Conservation (phyloP, 768 basidiomycete genomes). For the Kwoniella shandongensis region DNA sequence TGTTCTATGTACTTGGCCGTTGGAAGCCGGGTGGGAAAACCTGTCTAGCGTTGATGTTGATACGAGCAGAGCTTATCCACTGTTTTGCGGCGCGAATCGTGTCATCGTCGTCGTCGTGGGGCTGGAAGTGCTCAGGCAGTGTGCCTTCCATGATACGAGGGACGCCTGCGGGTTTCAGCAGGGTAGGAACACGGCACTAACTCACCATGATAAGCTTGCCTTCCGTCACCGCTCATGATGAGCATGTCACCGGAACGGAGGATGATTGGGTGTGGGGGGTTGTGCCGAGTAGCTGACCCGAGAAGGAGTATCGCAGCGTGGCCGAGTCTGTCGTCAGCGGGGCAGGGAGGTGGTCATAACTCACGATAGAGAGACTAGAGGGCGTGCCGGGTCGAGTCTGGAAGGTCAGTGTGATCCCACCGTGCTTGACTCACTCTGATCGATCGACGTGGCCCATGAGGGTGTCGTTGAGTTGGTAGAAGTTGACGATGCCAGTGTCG, state of each 20-base stretch:
- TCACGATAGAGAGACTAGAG: constrained; percentile 90
- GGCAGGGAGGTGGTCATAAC: constrained; percentile 39
- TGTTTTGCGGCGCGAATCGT: constrained; percentile 33
- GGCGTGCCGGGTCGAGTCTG: constrained; percentile 78
- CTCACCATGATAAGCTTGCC: constrained; percentile 90
- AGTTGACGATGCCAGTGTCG: constrained; percentile 95
- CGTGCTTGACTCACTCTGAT: constrained; percentile 61
- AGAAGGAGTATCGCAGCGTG: constrained; percentile 87
- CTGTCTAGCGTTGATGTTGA: constrained; percentile 90
- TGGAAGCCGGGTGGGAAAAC: constrained; percentile 51
- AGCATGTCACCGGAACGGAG: constrained; percentile 87
- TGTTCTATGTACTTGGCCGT: constrained; percentile 9
- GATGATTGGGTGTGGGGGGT: constrained; percentile 73
- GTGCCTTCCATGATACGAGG: constrained; percentile 83
- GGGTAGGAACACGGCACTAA: constrained; percentile 4
- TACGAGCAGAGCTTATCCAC: constrained; percentile 56
- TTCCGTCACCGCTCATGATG: constrained; percentile 86
- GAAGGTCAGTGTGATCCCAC: not conserved
- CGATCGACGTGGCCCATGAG: constrained; percentile 98
- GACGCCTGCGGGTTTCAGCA: constrained; percentile 60
- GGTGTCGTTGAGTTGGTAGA: constrained; percentile 86
- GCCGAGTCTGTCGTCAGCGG: constrained; percentile 64
- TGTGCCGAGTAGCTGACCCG: constrained; percentile 75
- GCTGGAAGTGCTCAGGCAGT: constrained; percentile 59
- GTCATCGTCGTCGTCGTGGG: constrained; percentile 39